These are phyloP conservation scores for Pisolithus microcarpus DNA, from an alignment of 768 basidiomycete species.

Conservation along the genomic window DNA sequence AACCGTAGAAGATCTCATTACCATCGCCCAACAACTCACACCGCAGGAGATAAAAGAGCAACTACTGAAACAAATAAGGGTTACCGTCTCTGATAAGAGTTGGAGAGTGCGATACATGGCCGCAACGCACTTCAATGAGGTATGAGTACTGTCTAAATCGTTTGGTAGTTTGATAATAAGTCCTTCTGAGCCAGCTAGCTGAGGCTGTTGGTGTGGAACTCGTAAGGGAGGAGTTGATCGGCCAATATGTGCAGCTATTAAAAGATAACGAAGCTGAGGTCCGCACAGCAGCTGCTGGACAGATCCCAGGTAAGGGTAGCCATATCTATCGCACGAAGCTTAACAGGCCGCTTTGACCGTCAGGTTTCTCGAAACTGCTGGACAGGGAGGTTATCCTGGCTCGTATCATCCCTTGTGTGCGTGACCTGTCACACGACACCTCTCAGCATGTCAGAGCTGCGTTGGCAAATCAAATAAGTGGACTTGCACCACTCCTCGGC, in stretches of 20 bases:
- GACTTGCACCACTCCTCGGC: conserved; percentile 89
- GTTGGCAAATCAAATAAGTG: conserved; percentile 91
- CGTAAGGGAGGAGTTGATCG: conserved; percentile 88
- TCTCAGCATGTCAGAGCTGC: conserved; percentile 98
- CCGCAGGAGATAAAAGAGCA: conserved; percentile 90
- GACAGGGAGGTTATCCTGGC: conserved; percentile 92
- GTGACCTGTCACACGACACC: conserved; percentile 85
- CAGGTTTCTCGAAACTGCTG: conserved; percentile 90
- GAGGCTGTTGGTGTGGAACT: conserved; percentile 85
- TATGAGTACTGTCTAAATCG: conserved; percentile 24
- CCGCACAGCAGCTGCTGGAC: conserved; percentile 89
- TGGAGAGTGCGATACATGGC: conserved; percentile 99
- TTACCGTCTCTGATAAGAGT: conserved; percentile 89
- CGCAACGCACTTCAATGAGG: conserved; percentile 94
- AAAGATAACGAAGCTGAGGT: conserved; percentile 99
- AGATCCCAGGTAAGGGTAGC: conserved; percentile 76
- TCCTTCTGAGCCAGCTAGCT: conserved; percentile 53
- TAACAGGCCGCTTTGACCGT: background rate
- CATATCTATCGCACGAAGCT: background rate
- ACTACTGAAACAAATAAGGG: conserved; percentile 78
- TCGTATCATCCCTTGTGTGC: conserved; percentile 89
- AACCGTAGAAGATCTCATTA: conserved; percentile 93
- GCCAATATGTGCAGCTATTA: conserved; percentile 85
- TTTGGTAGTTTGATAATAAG: background rate
- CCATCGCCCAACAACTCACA: conserved; percentile 76